A percentile compares a stretch with the other conserved stretches of the same genome.
Evolutionary conservation across 2,329 filamentous ascomycete genomes (phyloP).

Genomic region (Endothia cerciana): DNA sequence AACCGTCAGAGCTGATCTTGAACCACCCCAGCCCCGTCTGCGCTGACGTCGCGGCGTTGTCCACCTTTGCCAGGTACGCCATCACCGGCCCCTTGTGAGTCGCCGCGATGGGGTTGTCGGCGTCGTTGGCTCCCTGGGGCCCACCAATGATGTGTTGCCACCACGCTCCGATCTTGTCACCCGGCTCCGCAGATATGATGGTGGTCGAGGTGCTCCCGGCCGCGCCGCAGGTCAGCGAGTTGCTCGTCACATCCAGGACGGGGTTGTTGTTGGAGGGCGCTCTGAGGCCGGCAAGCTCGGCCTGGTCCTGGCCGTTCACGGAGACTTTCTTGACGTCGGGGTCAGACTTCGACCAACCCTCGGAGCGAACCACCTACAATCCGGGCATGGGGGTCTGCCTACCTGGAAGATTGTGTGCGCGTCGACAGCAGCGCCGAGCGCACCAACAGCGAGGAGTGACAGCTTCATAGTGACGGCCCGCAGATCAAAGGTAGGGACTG

Average conservation of each 20-base stretch:
- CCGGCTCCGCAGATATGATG: conserved; percentile 53
- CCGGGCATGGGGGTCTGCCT: conserved; percentile 13
- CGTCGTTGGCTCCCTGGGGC: conserved; percentile 51
- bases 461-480: conserved; percentile 40
- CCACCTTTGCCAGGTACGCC: conserved; percentile 57
- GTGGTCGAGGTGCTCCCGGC: conserved; percentile 45
- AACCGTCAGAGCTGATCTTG: conserved; percentile 58
- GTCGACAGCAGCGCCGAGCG: conserved; percentile 42
- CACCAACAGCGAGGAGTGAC: conserved; percentile 39
- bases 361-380: neutral
- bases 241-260: conserved; percentile 52
- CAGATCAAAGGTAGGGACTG: neutral
- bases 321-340: conserved; percentile 45
- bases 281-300: conserved; percentile 50
- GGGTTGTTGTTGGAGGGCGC: conserved; percentile 57
- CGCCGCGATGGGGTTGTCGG: conserved; percentile 57
- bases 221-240: conserved; percentile 55
- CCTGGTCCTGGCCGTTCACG: conserved; percentile 50
- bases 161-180: conserved; percentile 55
- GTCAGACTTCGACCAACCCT: neutral
- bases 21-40: conserved; percentile 53
- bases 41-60: conserved; percentile 50
- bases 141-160: conserved; percentile 61
- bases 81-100: conserved; percentile 60
- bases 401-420: conserved; percentile 50